phyloP scores from a whole-genome alignment of 768 basidiomycete species.

The Pleurotus ostreatus region DNA sequence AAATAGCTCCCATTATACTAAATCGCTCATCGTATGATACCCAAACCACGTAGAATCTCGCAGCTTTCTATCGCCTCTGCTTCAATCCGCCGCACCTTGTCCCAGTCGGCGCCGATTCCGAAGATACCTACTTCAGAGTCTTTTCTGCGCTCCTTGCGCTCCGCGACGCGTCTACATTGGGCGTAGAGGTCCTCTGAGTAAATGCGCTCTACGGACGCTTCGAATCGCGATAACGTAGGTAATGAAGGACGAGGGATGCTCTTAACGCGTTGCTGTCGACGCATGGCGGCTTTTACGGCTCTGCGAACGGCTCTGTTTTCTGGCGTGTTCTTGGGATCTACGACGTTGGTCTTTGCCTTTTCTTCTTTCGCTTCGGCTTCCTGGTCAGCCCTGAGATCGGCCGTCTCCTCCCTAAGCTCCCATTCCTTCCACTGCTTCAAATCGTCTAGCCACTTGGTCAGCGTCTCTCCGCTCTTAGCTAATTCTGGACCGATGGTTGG shows the following conservation, averaged over 20 bases:
- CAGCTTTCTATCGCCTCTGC: constrained; percentile 71
- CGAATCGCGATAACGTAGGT: constrained; percentile 57
- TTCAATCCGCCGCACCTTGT: constrained; percentile 75
- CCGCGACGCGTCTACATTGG: constrained; percentile 67
- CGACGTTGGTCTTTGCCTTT: constrained; percentile 14
- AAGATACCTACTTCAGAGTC: constrained; percentile 83
- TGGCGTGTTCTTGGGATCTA: constrained; percentile 11
- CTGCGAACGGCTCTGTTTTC: constrained; percentile 8
- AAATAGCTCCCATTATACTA: neutral
- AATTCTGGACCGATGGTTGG: constrained; percentile 71
- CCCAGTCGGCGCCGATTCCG: constrained; percentile 90
- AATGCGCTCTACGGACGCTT: constrained; percentile 67
- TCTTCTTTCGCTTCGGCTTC: constrained; percentile 18
- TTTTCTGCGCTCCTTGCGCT: constrained; percentile 64
- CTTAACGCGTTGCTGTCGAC: constrained; percentile 14
- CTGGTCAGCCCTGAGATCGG: constrained; percentile 25
- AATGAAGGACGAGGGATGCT: constrained; percentile 29
- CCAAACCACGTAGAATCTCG: constrained; percentile 66
- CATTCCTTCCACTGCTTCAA: constrained; percentile 30
- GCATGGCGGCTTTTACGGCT: neutral
- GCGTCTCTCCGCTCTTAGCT: constrained; percentile 22
- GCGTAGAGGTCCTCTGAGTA: constrained; percentile 70
- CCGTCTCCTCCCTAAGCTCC: constrained; percentile 30
- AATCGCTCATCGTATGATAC: constrained; percentile 31
- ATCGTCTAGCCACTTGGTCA: constrained; percentile 4